Base-by-base conservation (phyloP, 2,329 filamentous ascomycete genomes). In the Diaporthe velutina region DNA sequence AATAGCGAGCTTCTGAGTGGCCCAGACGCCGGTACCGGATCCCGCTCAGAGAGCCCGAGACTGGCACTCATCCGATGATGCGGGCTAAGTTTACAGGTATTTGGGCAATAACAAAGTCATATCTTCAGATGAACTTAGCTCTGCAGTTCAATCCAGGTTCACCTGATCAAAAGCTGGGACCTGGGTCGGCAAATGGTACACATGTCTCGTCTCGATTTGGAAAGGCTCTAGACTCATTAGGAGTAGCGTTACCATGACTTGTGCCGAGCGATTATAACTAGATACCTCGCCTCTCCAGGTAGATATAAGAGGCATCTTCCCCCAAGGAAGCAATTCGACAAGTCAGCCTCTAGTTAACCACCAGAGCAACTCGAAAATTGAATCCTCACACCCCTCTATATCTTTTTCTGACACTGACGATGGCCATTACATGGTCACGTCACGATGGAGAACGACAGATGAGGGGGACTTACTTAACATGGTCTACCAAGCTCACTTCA, bases 11-110 rank as follows among this genome's bases (percentile, higher is more conserved):
- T 25, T 52, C 22, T 67, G 19, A 25, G 6, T 52, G 45, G 61
- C 30, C 22, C 30, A 38, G 30, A 67, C 15, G 45, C 61, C 45
- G 61, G 61, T 67, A 35, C 45, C 61, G 61, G 30, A 67, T 25
- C 33, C 7, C 7, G 8, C 19, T 25, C 7, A 28, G 30, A 52
- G 22, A 25, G 22, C 33, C 4, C 30, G 4, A 19, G n/a, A 28
- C 7, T 50, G 13, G 52, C 13, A 25, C 45, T 52, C 22, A 12
- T 35, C 25, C n/a, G 13, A 25, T 25, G 12, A 52, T 67, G 61
- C 1, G 13, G 19, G 3, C 40, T 13, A 6, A 60, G 22, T 19
- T 42, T 22, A 61, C 38, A 22, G 25, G 17, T 19, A 33, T 4
- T 42, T 4, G 9, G 7, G 57, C n/a, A 7, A 28, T 28, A 42